Conservation (phyloP, 148 eudicot species). For the Pouteria glomerata region DNA sequence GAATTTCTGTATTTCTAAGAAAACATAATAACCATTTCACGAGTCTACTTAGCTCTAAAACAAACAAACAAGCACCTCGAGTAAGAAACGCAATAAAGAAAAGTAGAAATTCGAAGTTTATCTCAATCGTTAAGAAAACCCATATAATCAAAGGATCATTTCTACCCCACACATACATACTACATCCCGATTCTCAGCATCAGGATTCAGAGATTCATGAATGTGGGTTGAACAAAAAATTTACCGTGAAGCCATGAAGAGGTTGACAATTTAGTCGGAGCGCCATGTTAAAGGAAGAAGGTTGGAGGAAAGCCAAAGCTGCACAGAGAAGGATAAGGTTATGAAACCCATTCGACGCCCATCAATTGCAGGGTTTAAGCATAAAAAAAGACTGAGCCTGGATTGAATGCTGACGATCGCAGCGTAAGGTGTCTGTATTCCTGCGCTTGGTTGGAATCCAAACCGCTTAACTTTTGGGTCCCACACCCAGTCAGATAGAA, state of each 20-base stretch:
- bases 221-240: too few relatives aligned
- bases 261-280: constrained; percentile 6
- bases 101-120: background rate
- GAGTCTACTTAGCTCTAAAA: background rate
- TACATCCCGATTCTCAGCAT: background rate
- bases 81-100: background rate
- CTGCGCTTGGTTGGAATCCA: background rate
- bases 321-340: background rate
- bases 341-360: background rate
- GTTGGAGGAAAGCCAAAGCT: background rate
- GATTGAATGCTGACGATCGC: background rate
- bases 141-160: background rate
- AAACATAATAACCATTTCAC: background rate
- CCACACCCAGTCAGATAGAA: too few relatives aligned
- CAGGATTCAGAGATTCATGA: too few relatives aligned
- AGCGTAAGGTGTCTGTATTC: background rate
- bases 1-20: background rate
- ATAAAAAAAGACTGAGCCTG: background rate
- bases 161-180: background rate
- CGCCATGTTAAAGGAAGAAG: constrained; percentile 2
- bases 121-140: background rate
- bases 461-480: background rate
- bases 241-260: background rate
- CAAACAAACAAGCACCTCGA: background rate
- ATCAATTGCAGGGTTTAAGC: background rate